Evolutionary conservation across 2,329 filamentous ascomycete genomes (phyloP).

Genomic region (Aaosphaeria pasadenensis): DNA sequence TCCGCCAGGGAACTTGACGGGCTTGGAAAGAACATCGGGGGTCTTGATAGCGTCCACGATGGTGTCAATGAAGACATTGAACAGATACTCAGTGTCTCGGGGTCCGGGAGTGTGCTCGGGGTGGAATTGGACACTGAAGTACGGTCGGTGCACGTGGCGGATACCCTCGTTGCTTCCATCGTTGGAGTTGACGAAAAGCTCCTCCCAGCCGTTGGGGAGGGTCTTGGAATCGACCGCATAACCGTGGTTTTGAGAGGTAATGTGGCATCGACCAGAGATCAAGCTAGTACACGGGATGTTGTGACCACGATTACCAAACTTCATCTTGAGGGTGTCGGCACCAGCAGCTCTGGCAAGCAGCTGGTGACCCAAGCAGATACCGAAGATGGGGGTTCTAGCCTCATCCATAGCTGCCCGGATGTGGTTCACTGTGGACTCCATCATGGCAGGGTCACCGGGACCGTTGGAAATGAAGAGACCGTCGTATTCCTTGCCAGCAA

Average conservation of each 20-base stretch:
- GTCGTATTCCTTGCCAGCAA: conserved; percentile 82
- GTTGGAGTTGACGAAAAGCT: conserved; percentile 97
- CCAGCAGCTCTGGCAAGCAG: conserved; percentile 85
- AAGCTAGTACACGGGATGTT: conserved; percentile 98
- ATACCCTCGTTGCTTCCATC: conserved; percentile 98
- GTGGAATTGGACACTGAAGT: conserved; percentile 99
- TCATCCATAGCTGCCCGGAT: conserved; percentile 73
- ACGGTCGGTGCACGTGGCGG: conserved; percentile 77
- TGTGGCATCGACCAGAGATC: conserved; percentile 94
- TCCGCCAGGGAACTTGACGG: conserved; percentile 86
- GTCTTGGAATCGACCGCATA: conserved; percentile 83
- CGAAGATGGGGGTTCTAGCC: conserved; percentile 83
- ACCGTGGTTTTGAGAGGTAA: conserved; percentile 98
- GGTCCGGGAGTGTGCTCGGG: conserved; percentile 95
- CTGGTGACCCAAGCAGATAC: conserved; percentile 95
- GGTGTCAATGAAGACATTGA: conserved; percentile 91
- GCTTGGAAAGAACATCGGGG: conserved; percentile 62
- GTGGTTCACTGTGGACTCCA: conserved; percentile 76
- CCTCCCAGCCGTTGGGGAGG: conserved; percentile 77
- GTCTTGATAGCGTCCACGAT: conserved; percentile 71
- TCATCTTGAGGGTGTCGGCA: conserved; percentile 89
- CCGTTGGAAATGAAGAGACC: conserved; percentile 98
- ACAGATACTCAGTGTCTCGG: conserved; percentile 92
- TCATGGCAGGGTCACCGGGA: conserved; percentile 87
- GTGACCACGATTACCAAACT: conserved; percentile 97